Conservation (phyloP, 1,284 basidiomycete genomes). For the Hemileia vastatrix region DNA sequence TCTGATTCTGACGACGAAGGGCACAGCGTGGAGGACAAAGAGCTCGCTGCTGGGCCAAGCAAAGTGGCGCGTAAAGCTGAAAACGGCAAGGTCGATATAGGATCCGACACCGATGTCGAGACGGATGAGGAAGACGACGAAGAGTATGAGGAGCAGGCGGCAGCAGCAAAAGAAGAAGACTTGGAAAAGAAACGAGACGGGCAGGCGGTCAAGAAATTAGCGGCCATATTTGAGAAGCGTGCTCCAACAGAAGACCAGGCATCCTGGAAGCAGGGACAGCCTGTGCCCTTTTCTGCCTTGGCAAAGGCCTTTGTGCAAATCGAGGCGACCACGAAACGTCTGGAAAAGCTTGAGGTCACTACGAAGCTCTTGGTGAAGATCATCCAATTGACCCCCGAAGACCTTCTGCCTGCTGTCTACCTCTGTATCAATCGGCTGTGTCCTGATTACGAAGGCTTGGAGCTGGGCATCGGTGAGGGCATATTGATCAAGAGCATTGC, state of each 20-base stretch:
- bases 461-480: constrained; percentile 93
- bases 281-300: constrained; percentile 88
- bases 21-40: no score
- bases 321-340: constrained; percentile 87
- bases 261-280: constrained; percentile 52
- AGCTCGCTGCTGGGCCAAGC: no score
- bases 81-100: no score
- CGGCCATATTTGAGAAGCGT: neutral
- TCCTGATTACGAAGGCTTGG: constrained; percentile 90
- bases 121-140: constrained; percentile 1
- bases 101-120: no score
- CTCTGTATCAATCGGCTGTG: constrained; percentile 94
- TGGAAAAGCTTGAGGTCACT: constrained; percentile 82
- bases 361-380: constrained; percentile 82
- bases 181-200: constrained; percentile 8
- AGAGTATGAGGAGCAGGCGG: neutral
- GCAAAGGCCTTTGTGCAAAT: constrained; percentile 81
- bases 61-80: no score
- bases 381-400: constrained; percentile 66
- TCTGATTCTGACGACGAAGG: no score
- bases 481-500: constrained; percentile 90
- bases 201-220: neutral
- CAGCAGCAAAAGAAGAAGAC: neutral
- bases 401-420: constrained; percentile 79
- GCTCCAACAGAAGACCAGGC: neutral